A percentile compares a stretch with the other conserved stretches of the same genome.
phyloP scores from a whole-genome alignment of 495 filamentous ascomycete genomes.

The Venustampulla echinocandica region DNA sequence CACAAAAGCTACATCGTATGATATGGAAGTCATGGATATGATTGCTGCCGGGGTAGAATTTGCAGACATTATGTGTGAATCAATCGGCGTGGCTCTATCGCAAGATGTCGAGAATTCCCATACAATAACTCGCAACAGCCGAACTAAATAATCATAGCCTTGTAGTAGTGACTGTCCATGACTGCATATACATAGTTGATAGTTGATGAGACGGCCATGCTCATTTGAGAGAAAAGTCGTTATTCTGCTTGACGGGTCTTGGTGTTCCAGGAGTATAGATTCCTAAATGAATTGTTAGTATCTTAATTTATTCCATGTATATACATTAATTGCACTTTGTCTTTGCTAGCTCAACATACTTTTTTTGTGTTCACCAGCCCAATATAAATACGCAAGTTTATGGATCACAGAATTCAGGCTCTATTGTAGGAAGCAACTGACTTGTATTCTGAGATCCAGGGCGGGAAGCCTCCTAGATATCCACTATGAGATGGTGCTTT shows the following conservation, averaged over 20 bases:
- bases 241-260: constrained; percentile 5
- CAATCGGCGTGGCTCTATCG: constrained; percentile 7
- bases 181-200: constrained; percentile 5
- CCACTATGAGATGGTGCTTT: no score
- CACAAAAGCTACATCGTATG: no score
- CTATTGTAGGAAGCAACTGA: no score
- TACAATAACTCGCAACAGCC: background rate
- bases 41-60: no score
- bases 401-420: constrained; percentile 4
- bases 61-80: no score
- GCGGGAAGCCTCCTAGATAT: no score
- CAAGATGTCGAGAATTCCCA: constrained; percentile 2
- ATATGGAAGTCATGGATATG: no score
- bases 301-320: background rate
- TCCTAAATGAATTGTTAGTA: constrained; percentile 3
- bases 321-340: background rate
- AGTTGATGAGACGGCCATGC: constrained; percentile 4
- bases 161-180: background rate
- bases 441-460: no score
- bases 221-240: constrained; percentile 5
- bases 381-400: constrained; percentile 4
- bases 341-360: no score
- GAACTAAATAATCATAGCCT: constrained; percentile 3
- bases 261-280: background rate
- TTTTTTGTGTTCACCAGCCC: background rate